Conservation (phyloP, 768 basidiomycete genomes). For the Saitozyma podzolica region DNA sequence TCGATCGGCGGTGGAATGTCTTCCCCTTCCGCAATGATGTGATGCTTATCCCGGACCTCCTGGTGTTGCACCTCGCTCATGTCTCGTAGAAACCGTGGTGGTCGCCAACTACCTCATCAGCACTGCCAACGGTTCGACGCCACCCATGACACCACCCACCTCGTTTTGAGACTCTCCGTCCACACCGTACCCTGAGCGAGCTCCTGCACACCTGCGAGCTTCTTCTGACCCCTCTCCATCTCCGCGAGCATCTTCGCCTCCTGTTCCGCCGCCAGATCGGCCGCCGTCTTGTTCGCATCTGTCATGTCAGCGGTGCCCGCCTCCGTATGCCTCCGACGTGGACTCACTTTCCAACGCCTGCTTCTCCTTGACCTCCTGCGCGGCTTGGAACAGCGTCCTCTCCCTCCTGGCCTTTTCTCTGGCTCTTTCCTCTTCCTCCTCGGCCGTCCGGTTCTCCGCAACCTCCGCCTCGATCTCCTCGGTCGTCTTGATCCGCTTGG, state of each 20-base stretch:
- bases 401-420: constrained; percentile 78
- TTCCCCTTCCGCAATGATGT: constrained; percentile 93
- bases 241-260: constrained; percentile 91
- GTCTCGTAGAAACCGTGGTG: constrained; percentile 78
- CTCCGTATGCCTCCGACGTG: constrained; percentile 11
- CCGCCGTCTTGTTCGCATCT: constrained; percentile 82
- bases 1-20: constrained; percentile 91
- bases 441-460: constrained; percentile 64
- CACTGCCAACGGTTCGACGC: not conserved
- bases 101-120: constrained; percentile 67
- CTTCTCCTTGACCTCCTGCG: constrained; percentile 86
- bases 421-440: constrained; percentile 71
- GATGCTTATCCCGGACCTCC: constrained; percentile 79
- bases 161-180: constrained; percentile 77
- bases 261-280: constrained; percentile 80
- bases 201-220: constrained; percentile 89
- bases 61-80: constrained; percentile 69
- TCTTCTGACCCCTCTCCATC: constrained; percentile 77
- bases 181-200: constrained; percentile 90
- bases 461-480: constrained; percentile 58
- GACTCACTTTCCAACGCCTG: constrained; percentile 74
- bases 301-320: constrained; percentile 41
- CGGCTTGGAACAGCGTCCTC: constrained; percentile 83
- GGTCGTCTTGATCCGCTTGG: constrained; percentile 58
- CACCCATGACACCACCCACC: constrained; percentile 59